Evolutionary conservation across 768 basidiomycete species (phyloP).

Genomic region (Naganishia onofrii): DNA sequence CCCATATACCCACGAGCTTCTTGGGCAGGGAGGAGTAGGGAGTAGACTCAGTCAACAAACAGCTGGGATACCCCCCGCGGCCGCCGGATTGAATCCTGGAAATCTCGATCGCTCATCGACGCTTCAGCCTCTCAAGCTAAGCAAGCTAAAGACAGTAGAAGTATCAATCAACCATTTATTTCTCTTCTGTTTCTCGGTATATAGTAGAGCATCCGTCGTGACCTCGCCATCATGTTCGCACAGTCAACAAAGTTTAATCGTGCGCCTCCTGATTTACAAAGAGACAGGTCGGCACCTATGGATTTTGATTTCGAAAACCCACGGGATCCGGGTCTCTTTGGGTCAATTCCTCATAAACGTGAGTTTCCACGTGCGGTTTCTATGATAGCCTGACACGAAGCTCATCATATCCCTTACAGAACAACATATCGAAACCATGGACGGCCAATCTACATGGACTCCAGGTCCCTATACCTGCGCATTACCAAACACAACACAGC

Average conservation of each 20-base stretch:
- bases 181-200: not conserved
- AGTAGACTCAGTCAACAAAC: not conserved
- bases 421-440: constrained; percentile 25
- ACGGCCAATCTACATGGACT: constrained; percentile 28
- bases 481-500: not conserved
- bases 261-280: not conserved
- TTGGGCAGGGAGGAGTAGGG: too few species aligned
- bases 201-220: not conserved
- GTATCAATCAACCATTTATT: not conserved
- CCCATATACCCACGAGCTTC: too few species aligned
- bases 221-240: not conserved
- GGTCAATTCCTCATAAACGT: constrained; percentile 28
- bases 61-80: too few species aligned
- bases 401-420: not conserved
- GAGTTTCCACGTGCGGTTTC: not conserved
- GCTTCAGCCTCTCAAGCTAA: constrained; percentile 1
- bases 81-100: not conserved
- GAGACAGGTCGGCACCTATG: constrained; percentile 28
- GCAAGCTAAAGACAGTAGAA: not conserved
- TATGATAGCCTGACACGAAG: not conserved
- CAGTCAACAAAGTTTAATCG: constrained; percentile 30
- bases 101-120: constrained; percentile 2
- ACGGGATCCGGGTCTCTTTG: constrained; percentile 31
- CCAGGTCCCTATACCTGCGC: constrained; percentile 3
- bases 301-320: constrained; percentile 27